Evolutionary conservation across 140 eudicot species (phyloP).

Genomic region (Ambrosia hybrid): DNA sequence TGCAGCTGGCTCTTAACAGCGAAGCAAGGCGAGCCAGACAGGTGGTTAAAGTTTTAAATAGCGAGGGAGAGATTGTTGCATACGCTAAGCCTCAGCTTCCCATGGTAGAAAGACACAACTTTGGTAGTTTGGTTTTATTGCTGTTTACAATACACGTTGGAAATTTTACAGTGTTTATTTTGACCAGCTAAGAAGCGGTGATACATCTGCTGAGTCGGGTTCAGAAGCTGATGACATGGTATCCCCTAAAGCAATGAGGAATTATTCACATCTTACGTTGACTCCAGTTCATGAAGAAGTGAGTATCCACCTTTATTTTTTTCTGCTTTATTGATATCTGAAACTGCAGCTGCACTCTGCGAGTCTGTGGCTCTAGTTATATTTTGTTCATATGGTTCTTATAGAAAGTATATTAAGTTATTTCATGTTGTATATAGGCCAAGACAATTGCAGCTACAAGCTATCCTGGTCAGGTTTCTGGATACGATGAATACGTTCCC

Average conservation of each 20-base stretch:
- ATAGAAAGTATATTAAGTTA: background rate
- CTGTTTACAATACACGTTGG: background rate
- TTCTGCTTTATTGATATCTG: background rate
- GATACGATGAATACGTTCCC: conserved; percentile 92
- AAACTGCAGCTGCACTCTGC: background rate
- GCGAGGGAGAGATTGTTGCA: conserved; percentile 84
- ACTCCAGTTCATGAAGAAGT: conserved; percentile 98
- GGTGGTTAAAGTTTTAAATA: conserved; percentile 78
- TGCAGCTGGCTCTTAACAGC: conserved; percentile 83
- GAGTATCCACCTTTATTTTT: conserved; percentile 10
- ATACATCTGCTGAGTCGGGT: conserved; percentile 88
- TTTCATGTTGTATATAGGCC: conserved; percentile 42
- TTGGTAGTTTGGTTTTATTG: background rate
- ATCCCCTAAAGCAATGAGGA: conserved; percentile 77
- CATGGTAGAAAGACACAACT: conserved; percentile 39
- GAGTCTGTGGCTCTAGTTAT: too few species aligned
- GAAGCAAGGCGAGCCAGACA: conserved; percentile 79
- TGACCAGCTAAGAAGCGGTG: conserved; percentile 74
- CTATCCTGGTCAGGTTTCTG: conserved; percentile 50
- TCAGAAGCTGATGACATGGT: conserved; percentile 96
- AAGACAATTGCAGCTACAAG: conserved; percentile 61
- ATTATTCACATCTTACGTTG: conserved; percentile 67
- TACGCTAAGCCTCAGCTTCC: conserved; percentile 79
- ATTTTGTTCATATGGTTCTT: too few species aligned
- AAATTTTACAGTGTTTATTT: background rate